Evolutionary conservation across 2,329 filamentous ascomycete genomes (phyloP).

Genomic region (Trichoderma simmonsii): DNA sequence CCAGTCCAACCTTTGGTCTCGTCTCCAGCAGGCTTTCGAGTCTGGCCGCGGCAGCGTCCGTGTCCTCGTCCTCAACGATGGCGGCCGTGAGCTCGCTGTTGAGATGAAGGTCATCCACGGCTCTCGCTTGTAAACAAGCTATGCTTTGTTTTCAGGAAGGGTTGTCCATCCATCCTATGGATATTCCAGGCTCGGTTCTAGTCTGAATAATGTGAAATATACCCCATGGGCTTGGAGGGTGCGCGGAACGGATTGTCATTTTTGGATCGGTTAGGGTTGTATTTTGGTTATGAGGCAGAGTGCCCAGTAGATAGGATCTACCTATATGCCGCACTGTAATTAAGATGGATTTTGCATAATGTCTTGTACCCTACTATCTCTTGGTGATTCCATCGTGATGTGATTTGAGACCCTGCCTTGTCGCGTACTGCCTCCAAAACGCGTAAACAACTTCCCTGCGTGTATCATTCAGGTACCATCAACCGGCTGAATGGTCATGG

Average conservation of each 20-base stretch:
- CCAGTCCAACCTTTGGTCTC: conserved; percentile 83
- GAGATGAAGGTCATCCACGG: conserved; percentile 98
- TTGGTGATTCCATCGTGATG: neutral
- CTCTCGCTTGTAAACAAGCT: conserved; percentile 55
- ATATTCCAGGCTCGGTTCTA: conserved; percentile 13
- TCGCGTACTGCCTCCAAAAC: neutral
- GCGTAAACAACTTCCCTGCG: neutral
- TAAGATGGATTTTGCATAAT: conserved; percentile 32
- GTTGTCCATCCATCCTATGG: conserved; percentile 12
- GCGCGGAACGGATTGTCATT: conserved; percentile 21
- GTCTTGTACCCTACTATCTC: neutral
- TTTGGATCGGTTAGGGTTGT: conserved; percentile 34
- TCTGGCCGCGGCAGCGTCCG: conserved; percentile 91
- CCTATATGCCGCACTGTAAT: conserved; percentile 40
- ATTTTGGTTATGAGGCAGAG: conserved; percentile 35
- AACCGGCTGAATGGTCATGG: neutral
- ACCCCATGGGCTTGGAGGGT: conserved; percentile 12
- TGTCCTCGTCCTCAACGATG: conserved; percentile 92
- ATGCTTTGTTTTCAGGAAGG: neutral
- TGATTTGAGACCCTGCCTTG: neutral
- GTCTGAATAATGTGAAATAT: conserved; percentile 12
- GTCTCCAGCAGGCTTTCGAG: conserved; percentile 80
- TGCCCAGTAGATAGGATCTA: conserved; percentile 42
- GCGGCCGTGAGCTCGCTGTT: conserved; percentile 89
- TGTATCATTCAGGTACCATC: neutral